Conservation (phyloP, 768 basidiomycete species). For the Leccinum rimulosum region DNA sequence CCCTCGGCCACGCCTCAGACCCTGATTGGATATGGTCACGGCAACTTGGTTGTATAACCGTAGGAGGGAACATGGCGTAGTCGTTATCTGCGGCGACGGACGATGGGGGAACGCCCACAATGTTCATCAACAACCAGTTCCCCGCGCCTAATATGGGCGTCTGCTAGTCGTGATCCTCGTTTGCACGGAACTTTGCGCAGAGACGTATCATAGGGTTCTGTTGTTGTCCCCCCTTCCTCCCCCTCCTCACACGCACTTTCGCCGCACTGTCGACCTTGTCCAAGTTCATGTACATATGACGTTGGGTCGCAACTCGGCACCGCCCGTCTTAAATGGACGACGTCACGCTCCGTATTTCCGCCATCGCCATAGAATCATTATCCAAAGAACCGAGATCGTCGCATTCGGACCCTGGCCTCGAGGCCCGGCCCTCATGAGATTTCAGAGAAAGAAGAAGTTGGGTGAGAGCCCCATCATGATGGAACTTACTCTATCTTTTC, state of each 20-base stretch:
- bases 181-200: background rate
- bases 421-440: background rate
- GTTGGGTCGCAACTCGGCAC: background rate
- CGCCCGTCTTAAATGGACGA: background rate
- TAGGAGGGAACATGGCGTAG: background rate
- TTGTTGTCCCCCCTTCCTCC: background rate
- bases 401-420: background rate
- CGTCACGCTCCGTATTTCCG: background rate
- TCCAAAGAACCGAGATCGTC: background rate
- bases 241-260: background rate
- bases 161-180: background rate
- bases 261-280: background rate
- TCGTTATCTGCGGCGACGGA: background rate
- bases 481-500: background rate
- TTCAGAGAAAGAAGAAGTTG: background rate
- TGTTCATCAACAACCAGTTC: too few relatives aligned
- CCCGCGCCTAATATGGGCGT: background rate
- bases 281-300: background rate
- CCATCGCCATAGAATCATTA: background rate
- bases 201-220: background rate
- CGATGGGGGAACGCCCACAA: background rate
- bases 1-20: conserved; percentile 6
- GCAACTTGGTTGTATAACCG: conserved; percentile 1
- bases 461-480: background rate
- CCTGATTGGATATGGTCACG: conserved; percentile 5